phyloP scores from a whole-genome alignment of 176 grass and related monocot species.

The Oryza coarctata region DNA sequence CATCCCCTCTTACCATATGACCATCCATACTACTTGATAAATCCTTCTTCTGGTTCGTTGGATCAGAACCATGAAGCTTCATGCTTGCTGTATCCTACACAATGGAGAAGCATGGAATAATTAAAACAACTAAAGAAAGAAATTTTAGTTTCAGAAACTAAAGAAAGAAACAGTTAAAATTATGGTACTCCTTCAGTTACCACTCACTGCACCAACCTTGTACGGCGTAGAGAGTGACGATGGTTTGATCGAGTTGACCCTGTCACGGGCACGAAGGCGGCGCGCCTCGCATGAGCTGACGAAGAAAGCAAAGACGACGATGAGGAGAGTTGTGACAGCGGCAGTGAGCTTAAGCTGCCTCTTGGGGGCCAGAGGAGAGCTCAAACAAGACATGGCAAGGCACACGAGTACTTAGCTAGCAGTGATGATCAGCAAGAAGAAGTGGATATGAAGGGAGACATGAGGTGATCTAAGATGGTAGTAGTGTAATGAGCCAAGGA shows the following conservation, averaged over 20 bases:
- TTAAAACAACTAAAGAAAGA: neutral
- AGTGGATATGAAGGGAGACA: slow-evolving; percentile 23
- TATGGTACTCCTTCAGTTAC: neutral
- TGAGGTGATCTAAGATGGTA: slow-evolving; percentile 24
- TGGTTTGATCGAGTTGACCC: slow-evolving; percentile 4
- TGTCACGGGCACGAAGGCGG: slow-evolving; percentile 13
- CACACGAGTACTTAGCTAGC: neutral
- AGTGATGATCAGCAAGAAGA: neutral
- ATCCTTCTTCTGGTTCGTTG: neutral
- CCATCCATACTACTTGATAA: neutral
- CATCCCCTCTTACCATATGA: neutral
- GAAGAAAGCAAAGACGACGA: slow-evolving; percentile 40
- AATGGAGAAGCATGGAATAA: neutral
- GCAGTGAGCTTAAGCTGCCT: slow-evolving; percentile 31
- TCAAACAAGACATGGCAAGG: slow-evolving; percentile 24
- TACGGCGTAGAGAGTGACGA: slow-evolving; percentile 4
- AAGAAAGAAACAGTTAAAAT: neutral
- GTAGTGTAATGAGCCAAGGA: neutral
- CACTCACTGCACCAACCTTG: slow-evolving; percentile 42
- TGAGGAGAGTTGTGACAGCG: slow-evolving; percentile 27
- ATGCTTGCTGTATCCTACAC: slow-evolving; percentile 31
- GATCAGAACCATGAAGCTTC: neutral
- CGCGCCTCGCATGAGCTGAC: slow-evolving; percentile 47
- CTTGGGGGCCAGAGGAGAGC: slow-evolving; percentile 5
- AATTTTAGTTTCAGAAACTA: no score